A percentile compares a stretch with the other conserved stretches of the same genome.
Evolutionary conservation across 768 basidiomycete genomes (phyloP).

Genomic region (Mycena indigotica): DNA sequence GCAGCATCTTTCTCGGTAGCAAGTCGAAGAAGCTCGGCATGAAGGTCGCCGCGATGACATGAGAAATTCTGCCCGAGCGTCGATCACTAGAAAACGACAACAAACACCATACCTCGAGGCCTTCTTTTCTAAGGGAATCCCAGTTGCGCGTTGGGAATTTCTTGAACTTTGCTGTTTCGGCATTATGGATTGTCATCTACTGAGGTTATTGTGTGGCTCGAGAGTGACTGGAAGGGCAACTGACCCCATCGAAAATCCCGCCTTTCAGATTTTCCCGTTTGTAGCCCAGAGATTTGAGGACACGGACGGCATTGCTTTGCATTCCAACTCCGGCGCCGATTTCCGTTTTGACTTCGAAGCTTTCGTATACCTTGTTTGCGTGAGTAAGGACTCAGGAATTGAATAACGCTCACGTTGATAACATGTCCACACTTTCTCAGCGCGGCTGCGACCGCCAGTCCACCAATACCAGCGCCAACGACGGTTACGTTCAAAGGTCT

Average conservation of each 20-base stretch:
- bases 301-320: neutral
- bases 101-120: neutral
- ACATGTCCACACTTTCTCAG: too few species aligned
- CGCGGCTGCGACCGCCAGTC: too few species aligned
- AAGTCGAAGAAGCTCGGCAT: slow-evolving; percentile 13
- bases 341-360: neutral
- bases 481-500: too few species aligned
- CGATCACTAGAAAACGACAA: too few species aligned
- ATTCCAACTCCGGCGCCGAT: neutral
- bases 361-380: neutral
- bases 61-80: neutral
- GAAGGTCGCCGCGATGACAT: slow-evolving; percentile 12
- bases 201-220: too few species aligned
- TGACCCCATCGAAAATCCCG: neutral
- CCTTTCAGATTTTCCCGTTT: neutral
- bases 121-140: neutral
- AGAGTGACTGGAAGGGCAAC: too few species aligned
- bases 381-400: too few species aligned
- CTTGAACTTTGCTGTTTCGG: neutral
- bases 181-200: slow-evolving; percentile 2
- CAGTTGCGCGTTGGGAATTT: neutral
- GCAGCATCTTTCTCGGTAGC: slow-evolving; percentile 5
- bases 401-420: too few species aligned
- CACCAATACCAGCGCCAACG: too few species aligned
- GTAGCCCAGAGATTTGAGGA: neutral